These are phyloP conservation scores for Leptoxyphium fumago DNA, from an alignment of 2,329 filamentous ascomycete genomes.

Conservation along the genomic window DNA sequence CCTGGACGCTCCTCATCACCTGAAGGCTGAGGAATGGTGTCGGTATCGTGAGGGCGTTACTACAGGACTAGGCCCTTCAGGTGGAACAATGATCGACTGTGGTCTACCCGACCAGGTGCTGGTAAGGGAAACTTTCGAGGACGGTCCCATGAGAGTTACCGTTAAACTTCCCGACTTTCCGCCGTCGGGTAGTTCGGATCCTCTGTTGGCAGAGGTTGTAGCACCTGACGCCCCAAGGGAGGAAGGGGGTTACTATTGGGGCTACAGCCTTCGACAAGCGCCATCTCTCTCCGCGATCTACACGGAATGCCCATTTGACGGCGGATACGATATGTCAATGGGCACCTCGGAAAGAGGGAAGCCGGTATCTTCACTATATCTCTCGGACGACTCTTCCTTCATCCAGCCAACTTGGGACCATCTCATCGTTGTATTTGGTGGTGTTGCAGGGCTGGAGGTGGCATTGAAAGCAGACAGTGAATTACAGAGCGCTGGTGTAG, in stretches of 20 bases:
- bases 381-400: conserved; percentile 33
- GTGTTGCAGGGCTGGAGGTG: conserved; percentile 63
- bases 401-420: conserved; percentile 37
- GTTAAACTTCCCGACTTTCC: conserved; percentile 41
- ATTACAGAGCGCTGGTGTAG: conserved; percentile 46
- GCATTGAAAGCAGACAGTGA: conserved; percentile 50
- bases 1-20: conserved; percentile 74
- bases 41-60: conserved; percentile 68
- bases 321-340: conserved; percentile 69
- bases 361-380: conserved; percentile 10
- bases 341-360: conserved; percentile 68
- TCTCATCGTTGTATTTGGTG: conserved; percentile 65
- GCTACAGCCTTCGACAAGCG: conserved; percentile 56
- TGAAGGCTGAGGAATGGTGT: conserved; percentile 62
- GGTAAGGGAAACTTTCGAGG: conserved; percentile 48
- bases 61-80: conserved; percentile 23
- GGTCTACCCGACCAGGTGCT: conserved; percentile 34
- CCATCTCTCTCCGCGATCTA: conserved; percentile 56
- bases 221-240: conserved; percentile 55
- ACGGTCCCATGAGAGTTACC: conserved; percentile 54
- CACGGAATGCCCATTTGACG: conserved; percentile 58
- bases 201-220: conserved; percentile 42
- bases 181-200: conserved; percentile 2
- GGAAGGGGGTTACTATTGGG: conserved; percentile 75
- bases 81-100: conserved; percentile 35